A percentile compares a stretch with the other conserved stretches of the same genome.
These are phyloP conservation scores for Mortierella hygrophila DNA, from an alignment of 192 early-diverging fungal species.

Conservation along the genomic window DNA sequence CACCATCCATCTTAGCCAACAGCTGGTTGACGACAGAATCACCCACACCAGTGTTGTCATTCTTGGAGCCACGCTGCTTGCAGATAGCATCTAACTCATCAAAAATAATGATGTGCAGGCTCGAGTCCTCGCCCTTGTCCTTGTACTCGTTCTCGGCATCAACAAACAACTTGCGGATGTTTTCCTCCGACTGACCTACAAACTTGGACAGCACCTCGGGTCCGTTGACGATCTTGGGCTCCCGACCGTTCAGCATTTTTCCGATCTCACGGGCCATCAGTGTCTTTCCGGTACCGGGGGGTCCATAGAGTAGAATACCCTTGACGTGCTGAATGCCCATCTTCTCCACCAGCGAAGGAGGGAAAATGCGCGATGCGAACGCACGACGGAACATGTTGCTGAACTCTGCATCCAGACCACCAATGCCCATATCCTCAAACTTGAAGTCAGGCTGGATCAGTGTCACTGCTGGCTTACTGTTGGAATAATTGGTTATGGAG, in stretches of 20 bases:
- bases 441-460: slow-evolving; percentile 96
- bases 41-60: slow-evolving; percentile 94
- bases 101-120: slow-evolving; percentile 97
- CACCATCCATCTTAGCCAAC: slow-evolving; percentile 99
- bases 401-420: slow-evolving; percentile 96
- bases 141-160: slow-evolving; percentile 97
- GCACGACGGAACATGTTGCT: slow-evolving; percentile 95
- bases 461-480: slow-evolving; percentile 73
- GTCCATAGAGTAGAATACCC: slow-evolving; percentile 90
- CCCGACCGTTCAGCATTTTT: slow-evolving; percentile 96
- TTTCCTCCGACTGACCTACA: slow-evolving; percentile 97
- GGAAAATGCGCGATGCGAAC: slow-evolving; percentile 97
- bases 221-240: slow-evolving; percentile 96
- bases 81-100: slow-evolving; percentile 99
- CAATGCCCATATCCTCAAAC: slow-evolving; percentile 98
- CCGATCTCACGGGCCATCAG: slow-evolving; percentile 98
- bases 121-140: slow-evolving; percentile 89
- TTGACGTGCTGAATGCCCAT: slow-evolving; percentile 99
- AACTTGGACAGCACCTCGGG: slow-evolving; percentile 97
- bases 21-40: slow-evolving; percentile 98
- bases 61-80: slow-evolving; percentile 94
- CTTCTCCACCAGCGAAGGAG: slow-evolving; percentile 91
- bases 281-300: slow-evolving; percentile 98
- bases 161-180: slow-evolving; percentile 95
- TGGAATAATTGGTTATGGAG: neutral